These are phyloP conservation scores for Pseudomonodictys pantanalensis DNA, from an alignment of 495 filamentous ascomycete genomes.

Conservation along the genomic window DNA sequence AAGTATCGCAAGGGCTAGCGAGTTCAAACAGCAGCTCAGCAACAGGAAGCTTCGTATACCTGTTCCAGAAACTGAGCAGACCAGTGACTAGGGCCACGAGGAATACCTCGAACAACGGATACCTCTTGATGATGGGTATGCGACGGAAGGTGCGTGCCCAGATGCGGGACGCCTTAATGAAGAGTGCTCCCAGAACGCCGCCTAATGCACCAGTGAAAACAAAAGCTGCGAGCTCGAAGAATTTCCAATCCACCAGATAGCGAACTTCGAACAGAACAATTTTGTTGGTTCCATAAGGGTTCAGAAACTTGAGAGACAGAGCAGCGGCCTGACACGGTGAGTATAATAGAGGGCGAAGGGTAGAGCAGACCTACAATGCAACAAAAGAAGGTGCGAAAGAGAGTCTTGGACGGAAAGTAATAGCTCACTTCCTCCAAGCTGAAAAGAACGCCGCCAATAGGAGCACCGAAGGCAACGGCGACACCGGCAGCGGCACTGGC, in stretches of 20 bases:
- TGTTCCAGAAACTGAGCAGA: conserved; percentile 87
- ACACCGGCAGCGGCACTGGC: conserved; percentile 91
- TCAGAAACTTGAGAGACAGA: conserved; percentile 85
- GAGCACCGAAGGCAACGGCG: conserved; percentile 91
- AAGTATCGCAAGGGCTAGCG: conserved; percentile 76
- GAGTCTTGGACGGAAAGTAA: conserved; percentile 97
- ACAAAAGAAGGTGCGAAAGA: conserved; percentile 97
- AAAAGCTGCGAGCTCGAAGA: conserved; percentile 86
- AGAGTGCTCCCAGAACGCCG: conserved; percentile 80
- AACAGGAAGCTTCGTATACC: conserved; percentile 82
- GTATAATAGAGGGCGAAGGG: background rate
- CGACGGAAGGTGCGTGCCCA: conserved; percentile 90
- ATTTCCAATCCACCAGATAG: conserved; percentile 89
- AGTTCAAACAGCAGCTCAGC: conserved; percentile 88
- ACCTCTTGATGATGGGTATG: conserved; percentile 73
- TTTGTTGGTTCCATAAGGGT: conserved; percentile 94
- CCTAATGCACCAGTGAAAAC: conserved; percentile 81
- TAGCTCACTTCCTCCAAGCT: conserved; percentile 72
- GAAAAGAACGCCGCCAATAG: conserved; percentile 64
- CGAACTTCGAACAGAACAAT: conserved; percentile 94
- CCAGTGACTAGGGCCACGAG: conserved; percentile 86
- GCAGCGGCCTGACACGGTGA: conserved; percentile 57
- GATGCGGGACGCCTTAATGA: conserved; percentile 89
- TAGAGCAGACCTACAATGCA: conserved; percentile 65
- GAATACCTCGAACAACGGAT: conserved; percentile 81